Base-by-base conservation (phyloP, 2,329 filamentous ascomycete species). In the Trichoderma hamatum region DNA sequence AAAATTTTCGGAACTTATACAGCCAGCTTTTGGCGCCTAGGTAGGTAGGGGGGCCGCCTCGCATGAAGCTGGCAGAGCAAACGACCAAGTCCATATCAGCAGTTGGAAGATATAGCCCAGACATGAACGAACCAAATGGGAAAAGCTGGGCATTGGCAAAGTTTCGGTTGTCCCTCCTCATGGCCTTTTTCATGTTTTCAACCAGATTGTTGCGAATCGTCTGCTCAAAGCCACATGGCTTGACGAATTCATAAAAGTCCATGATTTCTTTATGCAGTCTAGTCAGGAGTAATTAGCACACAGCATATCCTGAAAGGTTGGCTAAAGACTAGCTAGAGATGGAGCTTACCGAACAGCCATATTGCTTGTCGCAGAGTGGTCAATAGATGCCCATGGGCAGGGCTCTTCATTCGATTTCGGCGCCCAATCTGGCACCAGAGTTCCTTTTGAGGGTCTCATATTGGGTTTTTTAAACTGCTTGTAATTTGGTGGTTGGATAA, bases 11-110 rank as follows among this genome's bases (percentile, higher is more conserved):
- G 73, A 96, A 90, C 61, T 84, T 85, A 70, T 84, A 88, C 5
- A 97, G 81, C 59, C 82, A 85, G 21, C 81, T 86, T 76, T 82
- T 89, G 74, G 81, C 85, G 71, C 76, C 80, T 2, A 81, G 75
- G 76, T 83, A 84, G 70, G 81, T 82, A 69, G 86, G 77, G 10
- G 81, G 75, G 2, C 86, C 86, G 3, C 84, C 82, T 10, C 82
- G 77, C 71, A 89, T 83, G 72, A 88, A 93, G 30, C 83, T 82
- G 3, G 77, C 75, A 0, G 86, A 89, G 62, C 94, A 87, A 64
- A 96, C 86, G 3, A 97, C 96, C 59, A 99, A 84, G 77, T 99
- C 96, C 89, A 99, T 97, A 77, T 99, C 96, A 19, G 92, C 93
- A 1, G 92, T 88, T 0, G 87, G 87, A 2, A 89, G 81, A 73